Evolutionary conservation across 768 basidiomycete species (phyloP), one percentile per base, ranked within the genome.

Genomic region (Leccinum imitatum): DNA sequence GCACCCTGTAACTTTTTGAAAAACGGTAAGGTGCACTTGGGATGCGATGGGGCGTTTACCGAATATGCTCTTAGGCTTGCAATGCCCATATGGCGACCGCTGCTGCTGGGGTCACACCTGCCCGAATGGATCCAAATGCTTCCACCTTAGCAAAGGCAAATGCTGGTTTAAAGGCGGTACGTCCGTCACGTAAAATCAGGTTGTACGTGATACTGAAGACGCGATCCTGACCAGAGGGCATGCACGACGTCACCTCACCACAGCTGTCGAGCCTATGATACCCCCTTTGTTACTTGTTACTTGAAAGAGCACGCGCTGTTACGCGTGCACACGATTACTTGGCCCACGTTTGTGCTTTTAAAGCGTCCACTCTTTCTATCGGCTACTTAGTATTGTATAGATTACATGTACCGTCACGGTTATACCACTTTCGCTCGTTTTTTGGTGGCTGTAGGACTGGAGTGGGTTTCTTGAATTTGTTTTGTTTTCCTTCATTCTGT

Each of bases 91-190:
- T 63, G 90, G 87, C 46, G 83, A 84, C 47, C 77, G 77, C 60
- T 93, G 90, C 67, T 91, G 90, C 72, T 92, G 90, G 89, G 91
- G 91, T 8, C 91, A 93, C 70, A 77, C 84, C 23, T 93, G 91
- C 66, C 91, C 91, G 14, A 87, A 87, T 64, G 91, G 91, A n/a
- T 80, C 81, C 17, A 84, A 82, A 67, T 89, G 87, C 66, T 76
- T 73, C 50, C 87, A 89, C 71, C 75, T 87, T 31, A 84, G 82
- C 74, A 90, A 87, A 69, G 90, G 90, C 47, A 91, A 88, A 75
- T 93, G 91, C 69, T 91, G 91, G 89, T 93, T 93, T 75, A 91
- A 92, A 81, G 90, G 87, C 65, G 74, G 81, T 82, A 58, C 67
- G 82, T 74, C 9, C 31, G 13, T 55, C 39, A 7, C 23, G 9